Evolutionary conservation across 176 grass and related monocot genomes (phyloP).

Genomic region (Triticum timopheevii): DNA sequence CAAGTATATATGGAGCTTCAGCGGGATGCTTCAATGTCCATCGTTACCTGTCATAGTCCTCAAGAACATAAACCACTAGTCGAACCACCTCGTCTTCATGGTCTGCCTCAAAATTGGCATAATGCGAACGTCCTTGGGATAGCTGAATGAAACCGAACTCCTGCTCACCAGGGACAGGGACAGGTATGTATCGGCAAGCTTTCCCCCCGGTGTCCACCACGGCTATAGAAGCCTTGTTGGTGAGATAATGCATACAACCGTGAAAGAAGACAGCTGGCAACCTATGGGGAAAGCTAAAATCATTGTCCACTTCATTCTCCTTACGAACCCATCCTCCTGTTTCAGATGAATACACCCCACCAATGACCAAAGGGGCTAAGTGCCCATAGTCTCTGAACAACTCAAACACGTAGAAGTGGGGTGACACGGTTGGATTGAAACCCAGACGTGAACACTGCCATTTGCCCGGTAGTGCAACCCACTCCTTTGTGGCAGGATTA

Average conservation of each 20-base stretch:
- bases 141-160: background rate
- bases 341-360: background rate
- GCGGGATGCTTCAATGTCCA: conserved; percentile 2
- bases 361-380: background rate
- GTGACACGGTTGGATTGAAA: background rate
- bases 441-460: background rate
- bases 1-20: background rate
- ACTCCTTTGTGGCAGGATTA: background rate
- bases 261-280: background rate
- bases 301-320: background rate
- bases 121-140: background rate
- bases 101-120: background rate
- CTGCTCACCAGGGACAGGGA: background rate
- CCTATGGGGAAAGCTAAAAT: no score
- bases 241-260: background rate
- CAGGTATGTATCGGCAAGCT: background rate
- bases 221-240: background rate
- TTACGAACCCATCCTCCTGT: background rate
- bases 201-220: background rate
- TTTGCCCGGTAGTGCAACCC: background rate
- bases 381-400: background rate
- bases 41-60: background rate
- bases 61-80: background rate
- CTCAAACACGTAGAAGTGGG: background rate
- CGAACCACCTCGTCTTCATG: background rate